Evolutionary conservation across 495 filamentous ascomycete genomes (phyloP), one percentile per base, ranked within the genome.

Genomic region (Filosporella fistucella): DNA sequence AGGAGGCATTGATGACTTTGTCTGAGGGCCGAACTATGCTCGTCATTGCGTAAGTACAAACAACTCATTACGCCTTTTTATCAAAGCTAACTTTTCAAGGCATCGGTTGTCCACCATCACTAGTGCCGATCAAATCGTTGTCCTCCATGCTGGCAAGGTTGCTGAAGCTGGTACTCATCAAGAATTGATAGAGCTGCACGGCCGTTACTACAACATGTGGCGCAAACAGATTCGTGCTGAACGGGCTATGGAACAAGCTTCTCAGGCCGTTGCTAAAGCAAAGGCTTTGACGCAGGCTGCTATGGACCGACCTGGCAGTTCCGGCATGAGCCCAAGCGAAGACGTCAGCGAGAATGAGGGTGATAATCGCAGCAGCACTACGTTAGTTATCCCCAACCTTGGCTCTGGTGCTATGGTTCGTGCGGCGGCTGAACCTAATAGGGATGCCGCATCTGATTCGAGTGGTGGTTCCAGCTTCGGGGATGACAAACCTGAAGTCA

Each of bases 91-190:
- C 29, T 12, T 14, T 22, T 39, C 16, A 40, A 79, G 75, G 36
- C 93, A 98, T 64, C 85, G 93, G 26, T 75, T 98, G 34, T 95
- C 88, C 40, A 98, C 93, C 6, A 96, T 98, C 65, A 93, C 88
- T 0, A 85, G 82, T 34, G 93, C 94, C 33, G 89, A 97, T 59
- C 93, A 94, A 55, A 98, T 98, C 52, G 70, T 97, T 28, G 90
- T 95, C n/a, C 68, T 98, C 9, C 82, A 91, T 56, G 80, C 85
- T 53, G 93, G 93, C 24, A 77, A 76, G 48, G 88, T 98, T 16
- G 78, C 75, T 2, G 93, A 98, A 69, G 76, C 77, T 16, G 93
- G 93, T 23, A 95, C 86, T 3, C 93, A 98, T 60, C 75, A 89
- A 33, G 81, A 95, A 52, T 75, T 98, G 2, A 72, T 97, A 2